Evolutionary conservation across 1,284 basidiomycete species (phyloP), one percentile per base, ranked within the genome.

Genomic region (Megacollybia platyphylla): DNA sequence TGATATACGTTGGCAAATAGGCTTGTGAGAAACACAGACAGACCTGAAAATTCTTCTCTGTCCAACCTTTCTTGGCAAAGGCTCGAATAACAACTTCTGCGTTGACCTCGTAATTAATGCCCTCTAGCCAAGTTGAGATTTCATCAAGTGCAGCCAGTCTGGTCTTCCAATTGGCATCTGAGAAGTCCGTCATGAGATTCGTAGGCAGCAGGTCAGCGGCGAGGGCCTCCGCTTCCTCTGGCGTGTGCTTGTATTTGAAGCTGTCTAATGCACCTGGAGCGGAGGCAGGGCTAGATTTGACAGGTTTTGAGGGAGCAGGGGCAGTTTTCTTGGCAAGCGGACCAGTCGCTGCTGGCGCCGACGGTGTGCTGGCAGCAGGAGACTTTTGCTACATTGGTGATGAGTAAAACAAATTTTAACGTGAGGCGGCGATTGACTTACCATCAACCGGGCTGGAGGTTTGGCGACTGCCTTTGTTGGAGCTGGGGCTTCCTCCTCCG

Each of bases 11-110:
- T 36, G 32, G 30, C 35, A 24, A 39, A 9, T n/a, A 42, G 47
- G 38, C 18, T 38, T n/a, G 41, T 42, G 30, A 20, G 13, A 10
- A 47, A 41, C 2, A 17, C 11, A 31, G 40, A 57, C 70, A 45
- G 48, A 86, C 89, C 68, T 99, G 96, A 56, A 98, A 98, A 56
- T 98, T 99, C 71, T 97, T 98, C 64, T 99, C 96, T 34, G 74
- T 77, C 92, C 91, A 97, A 1, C 94, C 92, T 54, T 87, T 92
- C 70, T 96, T 97, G 18, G 78, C 81, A 42, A 98, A 63, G 51
- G 87, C 85, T n/a, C 94, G 76, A 11, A 97, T 77, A 39, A 98
- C 59, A 7, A 98, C 74, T 59, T 99, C 96, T 18, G 85, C 79
- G 52, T 98, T 94, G 1, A 91, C 64, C 1, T 72, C 69, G 29